Evolutionary conservation across 768 basidiomycete species (phyloP).

Genomic region (Tylopilus intermedius): DNA sequence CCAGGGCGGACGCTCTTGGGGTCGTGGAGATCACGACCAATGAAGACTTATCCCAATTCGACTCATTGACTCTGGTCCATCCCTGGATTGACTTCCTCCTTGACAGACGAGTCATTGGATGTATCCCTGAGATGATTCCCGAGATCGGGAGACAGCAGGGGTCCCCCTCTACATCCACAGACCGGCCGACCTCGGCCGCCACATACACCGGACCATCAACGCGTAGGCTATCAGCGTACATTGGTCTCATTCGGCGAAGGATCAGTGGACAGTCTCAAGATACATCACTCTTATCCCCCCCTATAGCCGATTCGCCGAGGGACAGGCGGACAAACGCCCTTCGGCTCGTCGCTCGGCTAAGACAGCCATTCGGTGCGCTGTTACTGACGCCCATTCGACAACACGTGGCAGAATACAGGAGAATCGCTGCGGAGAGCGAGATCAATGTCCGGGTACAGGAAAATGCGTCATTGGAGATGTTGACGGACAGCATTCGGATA

Average conservation of each 20-base stretch:
- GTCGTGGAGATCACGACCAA: constrained; percentile 6
- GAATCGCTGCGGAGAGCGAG: background rate
- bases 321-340: background rate
- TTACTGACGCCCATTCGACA: background rate
- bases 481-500: background rate
- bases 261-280: background rate
- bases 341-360: background rate
- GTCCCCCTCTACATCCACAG: background rate
- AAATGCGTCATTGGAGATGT: background rate
- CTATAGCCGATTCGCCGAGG: background rate
- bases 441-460: background rate
- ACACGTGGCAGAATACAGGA: background rate
- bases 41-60: constrained; percentile 4
- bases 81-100: constrained; percentile 14
- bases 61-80: constrained; percentile 1
- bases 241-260: background rate
- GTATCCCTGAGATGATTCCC: background rate
- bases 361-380: background rate
- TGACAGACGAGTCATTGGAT: background rate
- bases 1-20: background rate
- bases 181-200: background rate
- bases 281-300: background rate
- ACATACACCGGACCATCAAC: background rate
- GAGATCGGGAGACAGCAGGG: background rate
- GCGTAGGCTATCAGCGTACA: background rate